phyloP scores from a whole-genome alignment of 2,329 filamentous ascomycete species.

The Neophaeococcomyces aloes region DNA sequence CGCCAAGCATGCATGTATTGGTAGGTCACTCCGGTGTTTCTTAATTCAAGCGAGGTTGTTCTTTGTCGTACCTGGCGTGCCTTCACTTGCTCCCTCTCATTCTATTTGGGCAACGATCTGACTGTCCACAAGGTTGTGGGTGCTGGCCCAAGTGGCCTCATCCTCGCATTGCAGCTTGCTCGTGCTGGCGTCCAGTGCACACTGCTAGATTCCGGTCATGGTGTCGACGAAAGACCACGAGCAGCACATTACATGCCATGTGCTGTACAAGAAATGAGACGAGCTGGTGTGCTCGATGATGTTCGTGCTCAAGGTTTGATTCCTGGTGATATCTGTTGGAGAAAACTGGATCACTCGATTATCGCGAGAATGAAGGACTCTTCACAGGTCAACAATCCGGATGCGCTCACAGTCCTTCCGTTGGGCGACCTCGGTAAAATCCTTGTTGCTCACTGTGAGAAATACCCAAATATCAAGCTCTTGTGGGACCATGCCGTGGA shows the following conservation, averaged over 20 bases:
- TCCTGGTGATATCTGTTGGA: conserved; percentile 36
- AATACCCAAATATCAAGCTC: conserved; percentile 27
- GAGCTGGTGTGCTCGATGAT: conserved; percentile 50
- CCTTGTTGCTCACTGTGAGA: conserved; percentile 30
- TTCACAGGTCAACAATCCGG: conserved; percentile 20
- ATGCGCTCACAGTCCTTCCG: conserved; percentile 35
- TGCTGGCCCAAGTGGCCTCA: conserved; percentile 26
- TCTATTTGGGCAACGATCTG: too few species aligned
- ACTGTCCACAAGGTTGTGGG: conserved; percentile 20
- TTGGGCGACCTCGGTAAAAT: conserved; percentile 35
- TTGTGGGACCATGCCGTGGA: conserved; percentile 37
- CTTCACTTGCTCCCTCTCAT: too few species aligned
- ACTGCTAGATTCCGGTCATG: conserved; percentile 42
- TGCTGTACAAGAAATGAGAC: conserved; percentile 47
- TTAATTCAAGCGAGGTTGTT: too few species aligned
- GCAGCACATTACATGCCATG: conserved; percentile 53
- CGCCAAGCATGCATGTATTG: too few species aligned
- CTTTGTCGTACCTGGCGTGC: too few species aligned
- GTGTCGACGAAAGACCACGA: conserved; percentile 50
- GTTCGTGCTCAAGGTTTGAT: conserved; percentile 35
- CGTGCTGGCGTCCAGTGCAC: conserved; percentile 26
- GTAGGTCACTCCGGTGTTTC: too few species aligned
- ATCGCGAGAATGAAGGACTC: conserved; percentile 23
- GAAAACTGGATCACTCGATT: conserved; percentile 29
- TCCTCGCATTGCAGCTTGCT: conserved; percentile 26